Evolutionary conservation across 148 eudicot genomes (phyloP).

Genomic region (Simmondsia chinensis): DNA sequence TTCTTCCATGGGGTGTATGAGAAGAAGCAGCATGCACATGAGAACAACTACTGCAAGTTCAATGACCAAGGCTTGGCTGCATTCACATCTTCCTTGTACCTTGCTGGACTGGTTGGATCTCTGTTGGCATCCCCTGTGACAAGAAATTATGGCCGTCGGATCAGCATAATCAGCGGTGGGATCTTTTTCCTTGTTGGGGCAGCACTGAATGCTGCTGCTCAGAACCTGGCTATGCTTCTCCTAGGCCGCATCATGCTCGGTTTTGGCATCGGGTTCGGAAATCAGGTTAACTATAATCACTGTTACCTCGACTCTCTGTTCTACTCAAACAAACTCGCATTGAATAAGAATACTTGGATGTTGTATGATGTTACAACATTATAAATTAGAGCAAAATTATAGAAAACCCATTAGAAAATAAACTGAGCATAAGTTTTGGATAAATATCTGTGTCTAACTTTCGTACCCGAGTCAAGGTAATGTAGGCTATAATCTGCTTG

Average conservation of each 20-base stretch:
- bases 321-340: too few relatives aligned
- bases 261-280: conserved; percentile 90
- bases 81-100: conserved; percentile 81
- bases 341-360: too few relatives aligned
- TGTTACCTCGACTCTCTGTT: too few relatives aligned
- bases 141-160: conserved; percentile 52
- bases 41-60: conserved; percentile 83
- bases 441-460: too few relatives aligned
- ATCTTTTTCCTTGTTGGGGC: conserved; percentile 68
- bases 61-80: conserved; percentile 81
- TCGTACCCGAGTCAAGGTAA: too few relatives aligned
- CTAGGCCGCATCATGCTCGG: conserved; percentile 89
- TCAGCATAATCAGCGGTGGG: conserved; percentile 70
- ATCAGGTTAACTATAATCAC: conserved; percentile 41
- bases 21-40: conserved; percentile 47
- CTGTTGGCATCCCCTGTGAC: conserved; percentile 69
- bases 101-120: conserved; percentile 70
- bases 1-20: conserved; percentile 60
- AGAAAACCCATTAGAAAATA: too few relatives aligned
- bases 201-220: conserved; percentile 59
- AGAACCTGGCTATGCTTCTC: conserved; percentile 62
- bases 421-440: too few relatives aligned
- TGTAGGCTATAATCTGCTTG: too few relatives aligned
- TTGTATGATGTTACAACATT: too few relatives aligned
- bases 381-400: too few relatives aligned